phyloP scores from a whole-genome alignment of 2,329 filamentous ascomycete species.

The Lasiodiplodia sp. region DNA sequence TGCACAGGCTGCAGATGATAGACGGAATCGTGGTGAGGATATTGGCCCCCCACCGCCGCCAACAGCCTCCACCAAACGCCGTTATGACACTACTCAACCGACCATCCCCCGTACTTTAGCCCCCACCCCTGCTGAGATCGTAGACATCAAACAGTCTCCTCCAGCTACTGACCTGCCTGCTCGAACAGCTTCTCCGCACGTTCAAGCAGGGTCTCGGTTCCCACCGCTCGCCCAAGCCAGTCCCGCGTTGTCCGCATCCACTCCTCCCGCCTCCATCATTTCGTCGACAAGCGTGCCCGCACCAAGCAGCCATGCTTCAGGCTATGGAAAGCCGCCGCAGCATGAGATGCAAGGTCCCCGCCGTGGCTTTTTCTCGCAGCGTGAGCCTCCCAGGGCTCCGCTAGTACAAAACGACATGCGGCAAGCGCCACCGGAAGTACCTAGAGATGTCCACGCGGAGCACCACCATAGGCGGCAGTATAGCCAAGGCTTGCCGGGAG shows the following conservation, averaged over 20 bases:
- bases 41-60: slow-evolving; percentile 57
- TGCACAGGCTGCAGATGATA: slow-evolving; percentile 52
- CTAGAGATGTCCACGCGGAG: slow-evolving; percentile 20
- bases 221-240: slow-evolving; percentile 43
- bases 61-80: slow-evolving; percentile 55
- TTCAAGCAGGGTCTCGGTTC: slow-evolving; percentile 38
- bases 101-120: slow-evolving; percentile 51
- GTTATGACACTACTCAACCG: slow-evolving; percentile 53
- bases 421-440: slow-evolving; percentile 32
- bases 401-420: slow-evolving; percentile 37
- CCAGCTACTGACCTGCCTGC: slow-evolving; percentile 39
- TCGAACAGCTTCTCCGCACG: slow-evolving; percentile 48
- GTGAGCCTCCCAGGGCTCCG: slow-evolving; percentile 36
- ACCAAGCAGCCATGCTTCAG: slow-evolving; percentile 23
- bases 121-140: slow-evolving; percentile 52
- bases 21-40: slow-evolving; percentile 53
- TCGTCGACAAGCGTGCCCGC: slow-evolving; percentile 27
- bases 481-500: slow-evolving; percentile 15
- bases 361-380: slow-evolving; percentile 47
- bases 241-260: slow-evolving; percentile 33
- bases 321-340: slow-evolving; percentile 35
- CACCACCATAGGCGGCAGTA: slow-evolving; percentile 26
- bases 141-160: slow-evolving; percentile 50
- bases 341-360: slow-evolving; percentile 40
- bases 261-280: slow-evolving; percentile 19